Conservation (phyloP, 1,139 yeast genomes). For the Entelexis paramagnoliae region DNA sequence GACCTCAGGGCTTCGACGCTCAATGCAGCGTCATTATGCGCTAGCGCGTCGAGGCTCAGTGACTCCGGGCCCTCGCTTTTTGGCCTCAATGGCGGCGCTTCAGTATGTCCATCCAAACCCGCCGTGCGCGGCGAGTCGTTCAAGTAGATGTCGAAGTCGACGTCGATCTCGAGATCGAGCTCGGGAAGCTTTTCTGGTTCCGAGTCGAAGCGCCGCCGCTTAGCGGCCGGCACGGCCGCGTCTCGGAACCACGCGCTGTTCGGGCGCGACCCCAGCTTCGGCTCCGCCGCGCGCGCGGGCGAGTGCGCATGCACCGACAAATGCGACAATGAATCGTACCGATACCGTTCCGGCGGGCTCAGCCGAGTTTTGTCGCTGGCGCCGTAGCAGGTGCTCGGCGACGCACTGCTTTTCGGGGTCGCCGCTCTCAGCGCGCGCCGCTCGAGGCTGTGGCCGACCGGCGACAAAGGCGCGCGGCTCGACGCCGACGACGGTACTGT, state of each 20-base stretch:
- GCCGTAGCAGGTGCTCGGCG: background rate
- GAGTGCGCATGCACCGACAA: background rate
- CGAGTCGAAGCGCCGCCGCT: background rate
- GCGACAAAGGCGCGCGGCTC: background rate
- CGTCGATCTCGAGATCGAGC: slow-evolving; percentile 2
- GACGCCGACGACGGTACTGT: background rate
- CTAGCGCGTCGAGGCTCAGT: no score
- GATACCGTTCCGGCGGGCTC: background rate
- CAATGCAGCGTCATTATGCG: background rate
- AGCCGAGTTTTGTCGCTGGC: background rate
- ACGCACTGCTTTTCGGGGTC: background rate
- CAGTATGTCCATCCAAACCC: no score
- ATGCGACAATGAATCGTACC: background rate
- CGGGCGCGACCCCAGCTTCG: background rate
- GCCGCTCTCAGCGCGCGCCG: background rate
- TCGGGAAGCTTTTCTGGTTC: background rate
- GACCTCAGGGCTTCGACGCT: background rate
- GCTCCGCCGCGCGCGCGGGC: background rate
- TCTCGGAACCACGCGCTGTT: no score
- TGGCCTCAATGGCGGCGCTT: no score
- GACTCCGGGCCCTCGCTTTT: no score
- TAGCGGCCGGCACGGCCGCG: background rate
- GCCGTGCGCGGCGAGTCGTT: background rate
- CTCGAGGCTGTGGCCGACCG: background rate
- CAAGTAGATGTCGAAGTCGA: background rate